A percentile compares a stretch with the other conserved stretches of the same genome.
These are phyloP conservation scores for Claviceps sp. DNA, from an alignment of 2,329 filamentous ascomycete genomes.

Conservation along the genomic window DNA sequence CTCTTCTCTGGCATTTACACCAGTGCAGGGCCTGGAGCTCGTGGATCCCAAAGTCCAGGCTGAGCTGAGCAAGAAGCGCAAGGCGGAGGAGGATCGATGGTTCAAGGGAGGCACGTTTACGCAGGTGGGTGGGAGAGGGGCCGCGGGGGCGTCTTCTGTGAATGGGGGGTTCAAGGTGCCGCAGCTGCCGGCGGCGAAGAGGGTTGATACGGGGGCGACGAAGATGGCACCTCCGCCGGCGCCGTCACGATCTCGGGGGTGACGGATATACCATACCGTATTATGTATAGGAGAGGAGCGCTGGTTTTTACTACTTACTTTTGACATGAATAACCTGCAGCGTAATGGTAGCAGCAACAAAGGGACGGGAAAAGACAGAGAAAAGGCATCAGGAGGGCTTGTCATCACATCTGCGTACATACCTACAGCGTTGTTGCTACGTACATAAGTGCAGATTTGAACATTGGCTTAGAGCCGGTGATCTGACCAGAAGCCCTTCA, in stretches of 20 bases:
- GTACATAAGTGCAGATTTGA: no score
- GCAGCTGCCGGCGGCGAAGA: conserved; percentile 59
- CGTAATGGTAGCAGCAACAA: no score
- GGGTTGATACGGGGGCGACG: conserved; percentile 29
- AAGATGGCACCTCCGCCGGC: conserved; percentile 25
- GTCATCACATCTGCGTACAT: no score
- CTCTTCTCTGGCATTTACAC: conserved; percentile 83
- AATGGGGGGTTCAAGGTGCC: conserved; percentile 70
- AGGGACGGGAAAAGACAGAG: no score
- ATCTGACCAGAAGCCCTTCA: no score
- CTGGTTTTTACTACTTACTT: no score
- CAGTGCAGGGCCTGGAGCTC: conserved; percentile 85
- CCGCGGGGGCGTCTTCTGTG: conserved; percentile 28
- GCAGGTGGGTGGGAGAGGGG: conserved; percentile 46
- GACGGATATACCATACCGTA: no score
- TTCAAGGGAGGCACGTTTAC: conserved; percentile 98
- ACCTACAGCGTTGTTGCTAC: no score
- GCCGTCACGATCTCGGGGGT: conserved; percentile 4
- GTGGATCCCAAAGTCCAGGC: conserved; percentile 86
- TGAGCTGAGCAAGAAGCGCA: conserved; percentile 78
- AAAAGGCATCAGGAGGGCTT: no score
- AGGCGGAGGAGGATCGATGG: conserved; percentile 89
- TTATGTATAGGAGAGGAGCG: no score
- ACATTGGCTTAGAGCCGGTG: no score
- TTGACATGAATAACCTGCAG: no score